Evolutionary conservation across 768 basidiomycete species (phyloP), one percentile per base, ranked within the genome.

Genomic region (Podaxis carcinomalis): DNA sequence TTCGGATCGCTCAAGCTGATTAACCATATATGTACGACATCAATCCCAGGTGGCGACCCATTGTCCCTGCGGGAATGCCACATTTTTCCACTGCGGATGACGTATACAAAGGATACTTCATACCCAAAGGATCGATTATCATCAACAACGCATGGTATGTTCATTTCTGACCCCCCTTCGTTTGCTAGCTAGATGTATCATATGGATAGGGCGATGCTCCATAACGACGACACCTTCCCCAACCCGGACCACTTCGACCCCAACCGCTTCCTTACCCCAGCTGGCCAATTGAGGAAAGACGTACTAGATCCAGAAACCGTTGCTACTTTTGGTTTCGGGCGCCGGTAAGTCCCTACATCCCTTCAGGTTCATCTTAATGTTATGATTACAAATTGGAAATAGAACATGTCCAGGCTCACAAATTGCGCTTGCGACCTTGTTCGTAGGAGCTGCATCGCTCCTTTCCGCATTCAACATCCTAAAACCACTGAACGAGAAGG

Each of bases 41-140:
- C 9, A 9, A 32, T 32, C 10, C 25, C 11, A 62, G 64, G 51
- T 51, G 62, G 55, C 32, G 35, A 10, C 52, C 53, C 23, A 16
- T 57, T 25, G 54, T 57, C 13, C 54, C 56, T 50, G 47, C 37
- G 70, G 74, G 69, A 16, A 21, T 74, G 6, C 74, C 73, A 6
- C 77, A 76, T 62, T 61, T 63, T 14, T 59, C 69, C 4, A 57
- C 54, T 0, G 68, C 70, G 7, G 75, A 77, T 10, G 75, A 77
- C 55, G 62, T 70, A 5, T 78, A 78, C 59, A 55, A 64, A 3
- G 76, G 75, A 2, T 72, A 73, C 57, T 56, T 67, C 58, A 74
- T 79, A n/a, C 77, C 76, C 0, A 71, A 68, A 28, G 65, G 62
- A 5, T 62, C 71, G 0, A 56, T 70, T 1, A 57, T 73, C 21